Conservation (phyloP, 2,329 filamentous ascomycete genomes). For the Pestalotiopsis sp. region DNA sequence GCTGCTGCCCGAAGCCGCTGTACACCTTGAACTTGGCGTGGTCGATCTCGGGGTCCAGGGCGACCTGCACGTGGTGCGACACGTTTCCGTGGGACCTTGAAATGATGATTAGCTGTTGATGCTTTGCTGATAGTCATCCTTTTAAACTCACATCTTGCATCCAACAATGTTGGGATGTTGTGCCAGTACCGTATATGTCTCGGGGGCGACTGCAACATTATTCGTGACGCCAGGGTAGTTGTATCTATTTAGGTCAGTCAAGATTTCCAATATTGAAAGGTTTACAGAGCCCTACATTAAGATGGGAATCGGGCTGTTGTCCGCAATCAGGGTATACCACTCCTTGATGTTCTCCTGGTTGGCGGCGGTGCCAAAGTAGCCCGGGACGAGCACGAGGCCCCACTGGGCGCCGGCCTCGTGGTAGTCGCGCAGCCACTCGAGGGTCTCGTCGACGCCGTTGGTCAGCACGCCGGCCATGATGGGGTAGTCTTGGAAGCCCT, state of each 20-base stretch:
- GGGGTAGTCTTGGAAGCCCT: constrained; percentile 59
- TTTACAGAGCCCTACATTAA: constrained; percentile 50
- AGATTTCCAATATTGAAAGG: neutral
- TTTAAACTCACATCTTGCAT: constrained; percentile 54
- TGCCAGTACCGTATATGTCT: constrained; percentile 60
- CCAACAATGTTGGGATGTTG: constrained; percentile 68
- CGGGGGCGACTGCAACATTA: constrained; percentile 58
- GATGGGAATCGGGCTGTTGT: constrained; percentile 60
- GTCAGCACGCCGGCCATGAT: constrained; percentile 48
- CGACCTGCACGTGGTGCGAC: constrained; percentile 65
- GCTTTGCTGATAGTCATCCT: neutral
- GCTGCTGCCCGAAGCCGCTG: constrained; percentile 66
- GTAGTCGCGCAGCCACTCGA: constrained; percentile 49
- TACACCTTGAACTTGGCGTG: constrained; percentile 64
- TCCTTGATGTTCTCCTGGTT: constrained; percentile 60
- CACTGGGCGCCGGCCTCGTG: constrained; percentile 61
- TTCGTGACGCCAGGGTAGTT: constrained; percentile 69
- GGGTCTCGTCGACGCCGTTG: constrained; percentile 31
- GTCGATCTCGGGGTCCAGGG: constrained; percentile 62
- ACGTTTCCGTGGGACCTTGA: constrained; percentile 59
- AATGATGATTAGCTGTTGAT: neutral
- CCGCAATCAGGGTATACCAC: constrained; percentile 65
- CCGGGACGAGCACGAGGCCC: constrained; percentile 65
- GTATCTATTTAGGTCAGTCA: constrained; percentile 36
- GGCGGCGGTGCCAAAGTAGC: constrained; percentile 64